Evolutionary conservation across 2,329 filamentous ascomycete species (phyloP).

Genomic region (Monosporascus ibericus): DNA sequence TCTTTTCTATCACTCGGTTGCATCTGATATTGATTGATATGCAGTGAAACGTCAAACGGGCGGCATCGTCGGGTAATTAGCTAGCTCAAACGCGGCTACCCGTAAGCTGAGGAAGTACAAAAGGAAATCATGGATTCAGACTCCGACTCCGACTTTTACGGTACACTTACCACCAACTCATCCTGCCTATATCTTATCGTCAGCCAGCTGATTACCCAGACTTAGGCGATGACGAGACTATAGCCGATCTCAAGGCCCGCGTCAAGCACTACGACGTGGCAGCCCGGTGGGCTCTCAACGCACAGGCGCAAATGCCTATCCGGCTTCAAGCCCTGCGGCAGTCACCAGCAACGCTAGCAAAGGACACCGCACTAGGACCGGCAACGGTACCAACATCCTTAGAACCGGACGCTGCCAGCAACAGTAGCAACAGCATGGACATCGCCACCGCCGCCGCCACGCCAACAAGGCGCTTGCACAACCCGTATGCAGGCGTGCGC

Average conservation of each 20-base stretch:
- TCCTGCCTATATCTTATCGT: neutral
- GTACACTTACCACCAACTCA: neutral
- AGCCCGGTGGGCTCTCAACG: neutral
- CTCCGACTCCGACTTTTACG: conserved; percentile 1
- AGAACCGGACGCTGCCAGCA: too few species aligned
- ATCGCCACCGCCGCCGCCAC: neutral
- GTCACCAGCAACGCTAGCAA: conserved; percentile 1
- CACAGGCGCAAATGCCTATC: neutral
- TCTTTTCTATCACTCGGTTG: neutral
- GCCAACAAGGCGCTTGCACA: conserved; percentile 37
- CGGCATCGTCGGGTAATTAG: neutral
- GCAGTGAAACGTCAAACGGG: neutral
- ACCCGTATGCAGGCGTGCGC: conserved; percentile 49
- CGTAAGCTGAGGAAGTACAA: neutral
- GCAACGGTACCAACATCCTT: too few species aligned
- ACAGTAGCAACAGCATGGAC: too few species aligned
- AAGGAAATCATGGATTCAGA: neutral
- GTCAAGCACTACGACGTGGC: neutral
- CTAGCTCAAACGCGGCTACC: too few species aligned
- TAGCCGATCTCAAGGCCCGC: neutral
- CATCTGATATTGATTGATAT: neutral
- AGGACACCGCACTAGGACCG: too few species aligned
- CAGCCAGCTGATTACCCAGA: neutral
- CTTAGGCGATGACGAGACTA: neutral
- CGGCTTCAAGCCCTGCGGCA: neutral